phyloP scores from a whole-genome alignment of 352 stramenopile species.

The Pythium plurisporium region DNA sequence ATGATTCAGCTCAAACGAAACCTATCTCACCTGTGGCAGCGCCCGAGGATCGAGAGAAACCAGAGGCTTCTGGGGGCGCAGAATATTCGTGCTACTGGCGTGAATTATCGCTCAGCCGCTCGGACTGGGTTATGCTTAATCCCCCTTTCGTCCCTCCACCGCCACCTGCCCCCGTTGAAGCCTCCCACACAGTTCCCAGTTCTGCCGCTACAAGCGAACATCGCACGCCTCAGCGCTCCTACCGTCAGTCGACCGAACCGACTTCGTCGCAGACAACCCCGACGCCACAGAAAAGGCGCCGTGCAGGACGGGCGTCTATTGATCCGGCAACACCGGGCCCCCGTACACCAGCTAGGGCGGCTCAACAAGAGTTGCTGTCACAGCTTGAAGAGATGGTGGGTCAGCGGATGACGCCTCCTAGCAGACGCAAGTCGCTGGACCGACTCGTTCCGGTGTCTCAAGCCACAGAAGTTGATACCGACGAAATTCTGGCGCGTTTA shows the following conservation, averaged over 20 bases:
- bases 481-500: conserved; percentile 9
- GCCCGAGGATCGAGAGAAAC: not conserved
- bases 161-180: not conserved
- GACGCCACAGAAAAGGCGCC: conserved; percentile 8
- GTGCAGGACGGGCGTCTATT: not conserved
- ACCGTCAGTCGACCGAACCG: conserved; percentile 2
- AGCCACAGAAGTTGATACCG: conserved; percentile 7
- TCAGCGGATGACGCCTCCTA: conserved; percentile 16
- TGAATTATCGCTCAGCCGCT: not conserved
- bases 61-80: not conserved
- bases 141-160: conserved; percentile 11
- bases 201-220: not conserved
- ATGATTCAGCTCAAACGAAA: no score
- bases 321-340: conserved; percentile 7
- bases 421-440: conserved; percentile 14
- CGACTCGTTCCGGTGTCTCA: conserved; percentile 9
- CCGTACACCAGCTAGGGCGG: not conserved
- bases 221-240: conserved; percentile 8
- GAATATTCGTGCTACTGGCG: conserved; percentile 16
- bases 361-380: conserved; percentile 5
- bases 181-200: not conserved
- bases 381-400: conserved; percentile 20
- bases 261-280: not conserved
- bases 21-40: no score
- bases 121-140: not conserved